These are phyloP conservation scores for Solanum chmielewskii DNA, from an alignment of 257 asterid genomes.

Conservation along the genomic window DNA sequence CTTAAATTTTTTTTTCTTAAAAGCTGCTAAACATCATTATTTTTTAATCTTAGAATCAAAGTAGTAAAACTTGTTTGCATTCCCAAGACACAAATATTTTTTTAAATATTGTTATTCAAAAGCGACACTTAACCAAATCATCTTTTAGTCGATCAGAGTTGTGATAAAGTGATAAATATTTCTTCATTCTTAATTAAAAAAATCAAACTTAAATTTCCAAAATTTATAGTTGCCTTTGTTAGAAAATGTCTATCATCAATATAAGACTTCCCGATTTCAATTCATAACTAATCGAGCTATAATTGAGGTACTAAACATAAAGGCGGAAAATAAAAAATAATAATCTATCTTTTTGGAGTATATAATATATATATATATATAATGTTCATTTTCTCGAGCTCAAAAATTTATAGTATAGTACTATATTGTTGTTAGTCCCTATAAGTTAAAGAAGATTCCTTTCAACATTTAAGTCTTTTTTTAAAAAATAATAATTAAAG, in stretches of 20 bases:
- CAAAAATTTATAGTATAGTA: not conserved
- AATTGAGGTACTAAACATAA: no score
- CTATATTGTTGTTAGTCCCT: not conserved
- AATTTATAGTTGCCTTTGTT: accelerated
- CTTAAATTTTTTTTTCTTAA: not conserved
- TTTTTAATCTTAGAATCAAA: not conserved
- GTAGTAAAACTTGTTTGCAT: not conserved
- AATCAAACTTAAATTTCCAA: accelerated
- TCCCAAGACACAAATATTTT: not conserved
- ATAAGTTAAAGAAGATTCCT: not conserved
- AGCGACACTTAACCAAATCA: not conserved
- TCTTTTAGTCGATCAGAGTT: not conserved
- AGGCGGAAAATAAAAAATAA: not conserved
- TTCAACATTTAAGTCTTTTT: not conserved
- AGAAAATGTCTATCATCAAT: accelerated
- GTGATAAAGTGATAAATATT: not conserved
- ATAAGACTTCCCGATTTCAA: not conserved
- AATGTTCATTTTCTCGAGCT: not conserved
- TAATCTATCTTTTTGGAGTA: not conserved
- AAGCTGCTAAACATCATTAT: not conserved
- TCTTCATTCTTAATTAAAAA: no score
- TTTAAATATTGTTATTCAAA: accelerated
- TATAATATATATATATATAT: not conserved
- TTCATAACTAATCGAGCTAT: no score
- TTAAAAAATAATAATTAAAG: no score